These are phyloP conservation scores for Tetrahymena thermophila DNA, from an alignment of 73 alveolate genomes.

Conservation along the genomic window DNA sequence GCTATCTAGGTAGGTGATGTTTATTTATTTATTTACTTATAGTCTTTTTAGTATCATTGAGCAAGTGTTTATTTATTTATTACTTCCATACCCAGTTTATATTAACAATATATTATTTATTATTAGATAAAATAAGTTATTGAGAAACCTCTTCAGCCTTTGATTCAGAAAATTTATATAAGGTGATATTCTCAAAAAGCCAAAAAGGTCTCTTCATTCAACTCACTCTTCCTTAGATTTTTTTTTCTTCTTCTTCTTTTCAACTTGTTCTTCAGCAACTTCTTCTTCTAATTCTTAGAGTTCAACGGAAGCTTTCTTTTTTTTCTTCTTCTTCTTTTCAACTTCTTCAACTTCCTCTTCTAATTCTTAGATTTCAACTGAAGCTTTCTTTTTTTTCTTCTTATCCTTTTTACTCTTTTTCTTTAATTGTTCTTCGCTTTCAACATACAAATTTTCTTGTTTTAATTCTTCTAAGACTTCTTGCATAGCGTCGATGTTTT, in stretches of 20 bases:
- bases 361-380: neutral
- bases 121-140: neutral
- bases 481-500: conserved; percentile 39
- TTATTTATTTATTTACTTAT: no score
- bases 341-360: conserved; percentile 13
- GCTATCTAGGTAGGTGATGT: no score
- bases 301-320: neutral
- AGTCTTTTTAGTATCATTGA: neutral
- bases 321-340: conserved; percentile 2
- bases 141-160: neutral
- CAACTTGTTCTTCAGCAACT: conserved; percentile 6
- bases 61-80: neutral
- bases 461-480: conserved; percentile 44
- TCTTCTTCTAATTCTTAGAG: neutral
- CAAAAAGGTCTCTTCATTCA: neutral
- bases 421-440: conserved; percentile 3
- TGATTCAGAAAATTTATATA: neutral
- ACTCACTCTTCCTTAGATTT: conserved; percentile 14
- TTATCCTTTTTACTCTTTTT: conserved; percentile 22
- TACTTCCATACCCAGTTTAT: neutral
- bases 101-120: neutral
- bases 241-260: conserved; percentile 16
- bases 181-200: neutral
- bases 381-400: conserved; percentile 8
- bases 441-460: conserved; percentile 31